Percentiles rank a stretch among this genome's conserved stretches.
Conservation (phyloP, 345 rosid genomes). For the Gossypium raimondii region DNA sequence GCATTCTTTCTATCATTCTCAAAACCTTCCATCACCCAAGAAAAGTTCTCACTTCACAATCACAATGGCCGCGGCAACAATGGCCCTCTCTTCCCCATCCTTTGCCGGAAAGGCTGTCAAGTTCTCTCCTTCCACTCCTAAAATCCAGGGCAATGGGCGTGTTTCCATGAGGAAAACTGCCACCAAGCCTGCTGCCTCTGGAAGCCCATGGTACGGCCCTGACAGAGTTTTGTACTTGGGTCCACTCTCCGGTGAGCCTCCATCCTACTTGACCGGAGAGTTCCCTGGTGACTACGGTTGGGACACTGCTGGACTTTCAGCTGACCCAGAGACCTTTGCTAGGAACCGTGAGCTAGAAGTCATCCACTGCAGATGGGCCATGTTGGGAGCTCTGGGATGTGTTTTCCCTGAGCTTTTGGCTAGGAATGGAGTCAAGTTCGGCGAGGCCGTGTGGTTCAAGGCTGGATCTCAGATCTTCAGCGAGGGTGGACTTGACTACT, state of each 20-base stretch:
- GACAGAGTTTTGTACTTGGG: slow-evolving; percentile 83
- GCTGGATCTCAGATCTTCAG: slow-evolving; percentile 82
- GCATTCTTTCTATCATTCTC: background rate
- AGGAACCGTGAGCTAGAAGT: slow-evolving; percentile 87
- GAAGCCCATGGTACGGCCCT: slow-evolving; percentile 66
- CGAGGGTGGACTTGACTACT: slow-evolving; percentile 76
- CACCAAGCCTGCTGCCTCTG: slow-evolving; percentile 27
- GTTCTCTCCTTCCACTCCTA: slow-evolving; percentile 33
- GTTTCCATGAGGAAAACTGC: slow-evolving; percentile 46
- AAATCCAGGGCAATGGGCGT: slow-evolving; percentile 35
- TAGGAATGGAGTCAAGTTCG: slow-evolving; percentile 70
- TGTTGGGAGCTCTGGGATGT: slow-evolving; percentile 80
- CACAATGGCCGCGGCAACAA: slow-evolving; percentile 46
- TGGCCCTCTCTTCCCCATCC: slow-evolving; percentile 54
- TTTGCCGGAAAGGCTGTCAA: slow-evolving; percentile 47
- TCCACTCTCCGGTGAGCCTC: slow-evolving; percentile 71
- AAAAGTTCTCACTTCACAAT: too few relatives aligned
- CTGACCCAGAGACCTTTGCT: slow-evolving; percentile 84
- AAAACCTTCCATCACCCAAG: background rate
- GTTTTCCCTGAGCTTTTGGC: slow-evolving; percentile 73
- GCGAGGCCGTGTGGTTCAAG: slow-evolving; percentile 84
- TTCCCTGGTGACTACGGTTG: slow-evolving; percentile 74
- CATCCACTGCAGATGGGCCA: slow-evolving; percentile 78
- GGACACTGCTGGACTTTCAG: slow-evolving; percentile 81
- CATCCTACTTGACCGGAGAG: slow-evolving; percentile 72